These are phyloP conservation scores for Symbiotaphrina buchneri DNA, from an alignment of 495 filamentous ascomycete species.

Conservation along the genomic window DNA sequence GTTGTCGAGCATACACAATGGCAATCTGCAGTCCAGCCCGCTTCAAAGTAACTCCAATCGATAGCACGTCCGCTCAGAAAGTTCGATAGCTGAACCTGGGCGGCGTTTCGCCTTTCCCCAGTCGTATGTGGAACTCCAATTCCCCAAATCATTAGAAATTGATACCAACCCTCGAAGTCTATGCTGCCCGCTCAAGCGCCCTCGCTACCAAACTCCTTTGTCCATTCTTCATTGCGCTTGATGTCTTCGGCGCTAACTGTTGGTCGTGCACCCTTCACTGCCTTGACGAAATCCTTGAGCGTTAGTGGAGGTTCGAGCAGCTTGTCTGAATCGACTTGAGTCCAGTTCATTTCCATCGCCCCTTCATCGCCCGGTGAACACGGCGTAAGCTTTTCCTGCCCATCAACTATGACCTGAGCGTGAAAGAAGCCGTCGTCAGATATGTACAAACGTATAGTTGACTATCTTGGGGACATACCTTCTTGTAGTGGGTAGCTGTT, in stretches of 20 bases:
- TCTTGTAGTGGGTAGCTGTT: constrained; percentile 95
- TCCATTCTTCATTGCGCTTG: constrained; percentile 76
- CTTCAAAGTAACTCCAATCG: too few relatives aligned
- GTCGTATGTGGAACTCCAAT: too few relatives aligned
- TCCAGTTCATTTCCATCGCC: constrained; percentile 88
- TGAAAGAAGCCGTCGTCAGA: too few relatives aligned
- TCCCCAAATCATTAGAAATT: too few relatives aligned
- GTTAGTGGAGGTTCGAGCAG: constrained; percentile 70
- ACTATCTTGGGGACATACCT: constrained; percentile 25
- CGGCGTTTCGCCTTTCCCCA: too few relatives aligned
- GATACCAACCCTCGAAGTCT: too few relatives aligned
- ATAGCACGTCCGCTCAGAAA: too few relatives aligned
- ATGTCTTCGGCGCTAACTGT: constrained; percentile 79
- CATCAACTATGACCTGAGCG: constrained; percentile 53
- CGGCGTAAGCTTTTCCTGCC: constrained; percentile 60
- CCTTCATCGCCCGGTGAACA: constrained; percentile 79
- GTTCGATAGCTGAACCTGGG: too few relatives aligned
- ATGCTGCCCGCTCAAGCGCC: constrained; percentile 43
- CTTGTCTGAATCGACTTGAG: constrained; percentile 54
- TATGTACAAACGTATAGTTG: too few relatives aligned
- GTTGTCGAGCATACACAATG: too few relatives aligned
- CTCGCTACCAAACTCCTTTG: constrained; percentile 89
- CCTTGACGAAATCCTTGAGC: constrained; percentile 85
- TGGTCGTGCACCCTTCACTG: constrained; percentile 65
- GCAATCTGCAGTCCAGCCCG: too few relatives aligned